Evolutionary conservation across 2,329 filamentous ascomycete species (phyloP).

Genomic region (Xylariaceae sp.): DNA sequence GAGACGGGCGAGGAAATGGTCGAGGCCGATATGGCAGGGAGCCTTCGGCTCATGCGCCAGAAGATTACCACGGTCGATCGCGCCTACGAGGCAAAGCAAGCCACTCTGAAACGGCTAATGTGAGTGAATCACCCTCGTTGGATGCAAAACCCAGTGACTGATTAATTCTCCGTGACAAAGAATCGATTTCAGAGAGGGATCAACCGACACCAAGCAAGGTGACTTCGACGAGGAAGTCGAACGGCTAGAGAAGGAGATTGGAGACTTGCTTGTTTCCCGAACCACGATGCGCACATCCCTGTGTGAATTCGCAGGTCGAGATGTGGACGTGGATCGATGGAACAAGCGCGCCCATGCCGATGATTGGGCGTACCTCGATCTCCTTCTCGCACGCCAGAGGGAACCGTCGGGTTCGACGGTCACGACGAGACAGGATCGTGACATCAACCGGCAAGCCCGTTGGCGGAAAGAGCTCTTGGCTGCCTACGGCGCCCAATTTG

Average conservation of each 20-base stretch:
- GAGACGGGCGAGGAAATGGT: too few species aligned
- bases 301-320: not conserved
- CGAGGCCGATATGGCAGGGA: too few species aligned
- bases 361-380: conserved; percentile 11
- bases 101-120: too few species aligned
- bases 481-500: conserved; percentile 7
- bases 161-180: too few species aligned
- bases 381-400: not conserved
- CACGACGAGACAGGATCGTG: conserved; percentile 6
- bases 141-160: too few species aligned
- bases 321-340: not conserved
- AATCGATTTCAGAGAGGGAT: too few species aligned
- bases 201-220: too few species aligned
- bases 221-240: not conserved
- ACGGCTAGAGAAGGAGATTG: not conserved
- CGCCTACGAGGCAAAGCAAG: too few species aligned
- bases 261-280: not conserved
- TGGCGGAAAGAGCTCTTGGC: conserved; percentile 9
- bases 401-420: conserved; percentile 6
- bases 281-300: not conserved
- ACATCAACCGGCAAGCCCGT: conserved; percentile 8
- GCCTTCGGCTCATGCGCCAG: too few species aligned
- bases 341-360: conserved; percentile 10
- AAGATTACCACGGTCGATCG: too few species aligned
- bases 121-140: too few species aligned